Conservation (phyloP, 768 basidiomycete species). For the Leccinellum rugosiceps region DNA sequence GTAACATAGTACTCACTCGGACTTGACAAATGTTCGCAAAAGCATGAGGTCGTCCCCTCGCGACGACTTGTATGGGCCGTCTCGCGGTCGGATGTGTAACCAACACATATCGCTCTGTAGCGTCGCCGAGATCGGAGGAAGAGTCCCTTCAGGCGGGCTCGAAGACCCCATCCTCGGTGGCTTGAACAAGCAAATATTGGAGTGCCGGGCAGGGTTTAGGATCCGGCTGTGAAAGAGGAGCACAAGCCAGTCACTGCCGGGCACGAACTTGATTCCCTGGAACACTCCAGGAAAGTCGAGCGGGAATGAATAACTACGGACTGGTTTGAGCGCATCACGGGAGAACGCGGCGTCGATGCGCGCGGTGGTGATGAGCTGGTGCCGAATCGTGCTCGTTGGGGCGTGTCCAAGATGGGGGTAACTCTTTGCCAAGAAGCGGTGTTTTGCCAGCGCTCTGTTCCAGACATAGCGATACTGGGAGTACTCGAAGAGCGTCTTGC, state of each 20-base stretch:
- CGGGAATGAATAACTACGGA: slow-evolving; percentile 25
- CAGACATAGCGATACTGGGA: slow-evolving; percentile 26
- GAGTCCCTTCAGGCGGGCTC: background rate
- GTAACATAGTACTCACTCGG: slow-evolving; percentile 15
- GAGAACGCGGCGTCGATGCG: slow-evolving; percentile 24
- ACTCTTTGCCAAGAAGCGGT: slow-evolving; percentile 22
- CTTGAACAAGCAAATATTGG: slow-evolving; percentile 28
- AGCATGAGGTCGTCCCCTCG: slow-evolving; percentile 29
- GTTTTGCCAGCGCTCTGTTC: slow-evolving; percentile 19
- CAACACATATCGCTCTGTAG: slow-evolving; percentile 31
- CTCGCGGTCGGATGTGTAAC: slow-evolving; percentile 20
- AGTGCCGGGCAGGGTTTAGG: slow-evolving; percentile 28
- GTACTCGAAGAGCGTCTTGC: slow-evolving; percentile 23
- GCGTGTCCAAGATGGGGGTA: slow-evolving; percentile 26
- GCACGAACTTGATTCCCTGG: slow-evolving; percentile 30
- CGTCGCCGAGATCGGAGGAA: slow-evolving; percentile 15
- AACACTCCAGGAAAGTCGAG: slow-evolving; percentile 30
- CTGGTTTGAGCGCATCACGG: slow-evolving; percentile 10
- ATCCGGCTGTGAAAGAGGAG: slow-evolving; percentile 31
- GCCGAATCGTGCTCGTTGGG: slow-evolving; percentile 19
- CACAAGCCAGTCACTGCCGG: slow-evolving; percentile 30
- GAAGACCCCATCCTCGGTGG: slow-evolving; percentile 10
- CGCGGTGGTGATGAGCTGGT: slow-evolving; percentile 22
- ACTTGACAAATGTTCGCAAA: slow-evolving; percentile 26
- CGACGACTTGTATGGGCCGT: slow-evolving; percentile 30